Percentiles rank a stretch among this genome's conserved stretches.
Evolutionary conservation across 2,329 filamentous ascomycete species (phyloP).

Genomic region (Talaromyces sp.): DNA sequence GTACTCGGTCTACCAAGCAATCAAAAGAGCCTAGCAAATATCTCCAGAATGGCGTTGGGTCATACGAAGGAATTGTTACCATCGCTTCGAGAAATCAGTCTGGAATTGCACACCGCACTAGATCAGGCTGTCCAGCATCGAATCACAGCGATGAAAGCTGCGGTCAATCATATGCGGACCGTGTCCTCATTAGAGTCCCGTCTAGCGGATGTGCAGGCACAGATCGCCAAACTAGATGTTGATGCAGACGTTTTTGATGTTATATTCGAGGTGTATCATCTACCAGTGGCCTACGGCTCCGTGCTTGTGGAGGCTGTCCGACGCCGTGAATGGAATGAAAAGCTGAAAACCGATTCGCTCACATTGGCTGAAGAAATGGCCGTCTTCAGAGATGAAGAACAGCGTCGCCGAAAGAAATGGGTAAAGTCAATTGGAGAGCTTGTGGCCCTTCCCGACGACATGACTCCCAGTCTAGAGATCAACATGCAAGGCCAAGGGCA

Average conservation of each 20-base stretch:
- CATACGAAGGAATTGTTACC: constrained; percentile 64
- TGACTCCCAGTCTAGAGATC: constrained; percentile 75
- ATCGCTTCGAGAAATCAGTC: constrained; percentile 55
- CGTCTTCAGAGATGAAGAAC: constrained; percentile 86
- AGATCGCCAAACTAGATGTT: constrained; percentile 68
- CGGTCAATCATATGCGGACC: constrained; percentile 72
- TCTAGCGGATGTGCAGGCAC: constrained; percentile 67
- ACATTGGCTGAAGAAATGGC: constrained; percentile 91
- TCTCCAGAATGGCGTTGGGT: constrained; percentile 62
- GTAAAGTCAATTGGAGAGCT: constrained; percentile 76
- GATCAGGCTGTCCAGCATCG: constrained; percentile 58
- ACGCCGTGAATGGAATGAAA: constrained; percentile 85
- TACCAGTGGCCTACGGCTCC: constrained; percentile 87
- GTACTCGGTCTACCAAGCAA: constrained; percentile 66
- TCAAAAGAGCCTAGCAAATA: constrained; percentile 60
- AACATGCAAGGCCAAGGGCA: constrained; percentile 77
- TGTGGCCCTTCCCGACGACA: constrained; percentile 63
- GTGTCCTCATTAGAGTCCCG: constrained; percentile 77
- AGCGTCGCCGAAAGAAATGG: constrained; percentile 85
- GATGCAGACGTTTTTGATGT: constrained; percentile 80
- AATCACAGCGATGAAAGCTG: constrained; percentile 64
- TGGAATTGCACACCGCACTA: constrained; percentile 53
- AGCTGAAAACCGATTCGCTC: constrained; percentile 81
- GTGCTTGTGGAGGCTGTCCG: constrained; percentile 82
- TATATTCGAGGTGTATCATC: constrained; percentile 72